A percentile compares a stretch with the other conserved stretches of the same genome.
Conservation (phyloP, 1,139 yeast genomes). For the Blastobotrys niveus region DNA sequence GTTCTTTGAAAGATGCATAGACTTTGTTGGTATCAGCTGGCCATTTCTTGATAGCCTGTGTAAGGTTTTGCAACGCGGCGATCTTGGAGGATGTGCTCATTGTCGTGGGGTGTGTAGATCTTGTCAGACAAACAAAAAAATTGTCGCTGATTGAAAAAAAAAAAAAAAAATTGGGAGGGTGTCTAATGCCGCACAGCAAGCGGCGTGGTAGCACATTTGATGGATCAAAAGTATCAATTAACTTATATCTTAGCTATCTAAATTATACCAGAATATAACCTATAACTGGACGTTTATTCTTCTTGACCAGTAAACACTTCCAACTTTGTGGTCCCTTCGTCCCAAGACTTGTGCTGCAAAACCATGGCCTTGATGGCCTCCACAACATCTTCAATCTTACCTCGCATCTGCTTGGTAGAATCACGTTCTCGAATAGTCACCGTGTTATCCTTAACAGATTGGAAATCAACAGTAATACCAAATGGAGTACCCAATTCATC, state of each 20-base stretch:
- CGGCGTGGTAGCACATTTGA: too few species aligned
- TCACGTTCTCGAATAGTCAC: constrained; percentile 98
- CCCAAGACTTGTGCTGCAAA: constrained; percentile 72
- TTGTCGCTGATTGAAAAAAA: too few species aligned
- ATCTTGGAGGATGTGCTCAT: constrained; percentile 12
- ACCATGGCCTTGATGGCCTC: constrained; percentile 74
- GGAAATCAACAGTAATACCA: constrained; percentile 97
- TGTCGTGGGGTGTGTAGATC: too few species aligned
- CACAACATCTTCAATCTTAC: constrained; percentile 70
- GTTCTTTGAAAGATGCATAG: constrained; percentile 31
- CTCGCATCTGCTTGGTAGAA: constrained; percentile 95
- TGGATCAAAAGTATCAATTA: too few species aligned
- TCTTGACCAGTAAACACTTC: constrained; percentile 23
- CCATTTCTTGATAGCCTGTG: constrained; percentile 24
- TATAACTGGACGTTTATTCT: constrained; percentile 6
- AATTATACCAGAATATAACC: background rate
- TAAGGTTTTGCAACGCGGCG: constrained; percentile 16
- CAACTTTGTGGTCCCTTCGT: constrained; percentile 62
- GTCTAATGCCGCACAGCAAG: too few species aligned
- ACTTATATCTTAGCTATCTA: too few species aligned
- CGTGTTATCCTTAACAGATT: constrained; percentile 80
- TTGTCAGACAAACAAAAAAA: too few species aligned
- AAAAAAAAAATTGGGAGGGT: too few species aligned
- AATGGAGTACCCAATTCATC: constrained; percentile 99
- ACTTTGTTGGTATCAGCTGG: constrained; percentile 31